A percentile compares a stretch with the other conserved stretches of the same genome.
Evolutionary conservation across 2,329 filamentous ascomycete species (phyloP).

Genomic region (Emmonsia crescens): DNA sequence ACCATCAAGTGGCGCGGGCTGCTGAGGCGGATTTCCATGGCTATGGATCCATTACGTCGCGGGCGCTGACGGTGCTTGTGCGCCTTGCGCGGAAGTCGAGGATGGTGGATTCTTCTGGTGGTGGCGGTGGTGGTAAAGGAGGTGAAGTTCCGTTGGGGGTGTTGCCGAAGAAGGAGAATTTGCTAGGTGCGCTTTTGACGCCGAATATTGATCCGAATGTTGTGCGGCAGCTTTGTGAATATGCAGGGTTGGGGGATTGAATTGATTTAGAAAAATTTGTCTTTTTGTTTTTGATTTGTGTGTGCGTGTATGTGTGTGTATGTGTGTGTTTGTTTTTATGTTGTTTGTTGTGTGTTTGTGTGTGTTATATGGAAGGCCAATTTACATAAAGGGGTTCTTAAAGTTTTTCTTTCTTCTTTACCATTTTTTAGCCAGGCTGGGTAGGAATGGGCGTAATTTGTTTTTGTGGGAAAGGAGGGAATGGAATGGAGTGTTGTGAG

Average conservation of each 20-base stretch:
- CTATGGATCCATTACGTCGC: slow-evolving; percentile 48
- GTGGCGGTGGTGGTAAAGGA: neutral
- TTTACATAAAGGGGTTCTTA: neutral
- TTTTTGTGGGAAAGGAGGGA: neutral
- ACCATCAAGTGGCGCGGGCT: slow-evolving; percentile 23
- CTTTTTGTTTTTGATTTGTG: neutral
- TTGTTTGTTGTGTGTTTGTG: no score
- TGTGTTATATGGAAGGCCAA: neutral
- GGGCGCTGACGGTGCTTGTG: slow-evolving; percentile 57
- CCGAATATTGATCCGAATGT: slow-evolving; percentile 52
- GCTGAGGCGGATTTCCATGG: slow-evolving; percentile 34
- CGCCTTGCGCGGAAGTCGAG: slow-evolving; percentile 56
- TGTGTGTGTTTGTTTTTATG: no score
- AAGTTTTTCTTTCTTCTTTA: neutral
- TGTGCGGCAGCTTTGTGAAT: slow-evolving; percentile 57
- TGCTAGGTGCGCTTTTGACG: slow-evolving; percentile 58
- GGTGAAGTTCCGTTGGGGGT: slow-evolving; percentile 48
- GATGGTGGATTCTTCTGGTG: slow-evolving; percentile 41
- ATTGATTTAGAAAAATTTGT: neutral
- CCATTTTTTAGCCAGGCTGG: neutral
- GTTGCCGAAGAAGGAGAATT: slow-evolving; percentile 54
- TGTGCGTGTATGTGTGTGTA: no score
- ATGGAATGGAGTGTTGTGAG: slow-evolving; percentile 1
- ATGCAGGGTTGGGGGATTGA: slow-evolving; percentile 44
- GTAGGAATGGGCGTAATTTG: neutral